A percentile compares a stretch with the other conserved stretches of the same genome.
Evolutionary conservation across 257 asterid genomes (phyloP).

Genomic region (Cruciata laevipes): DNA sequence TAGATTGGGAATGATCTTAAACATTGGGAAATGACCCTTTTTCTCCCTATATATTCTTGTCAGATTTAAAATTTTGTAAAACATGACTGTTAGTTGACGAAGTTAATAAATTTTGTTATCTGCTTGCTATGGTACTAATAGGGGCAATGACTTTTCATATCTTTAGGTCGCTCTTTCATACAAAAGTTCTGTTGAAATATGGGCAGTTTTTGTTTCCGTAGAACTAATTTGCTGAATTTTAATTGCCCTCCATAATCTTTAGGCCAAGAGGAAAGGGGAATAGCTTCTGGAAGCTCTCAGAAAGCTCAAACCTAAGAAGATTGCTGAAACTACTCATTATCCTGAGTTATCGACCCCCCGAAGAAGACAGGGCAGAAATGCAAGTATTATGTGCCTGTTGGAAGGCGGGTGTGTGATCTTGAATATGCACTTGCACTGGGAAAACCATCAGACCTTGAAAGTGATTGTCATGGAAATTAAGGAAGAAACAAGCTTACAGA

Average conservation of each 20-base stretch:
- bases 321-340: constrained; percentile 66
- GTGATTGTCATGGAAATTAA: constrained; percentile 36
- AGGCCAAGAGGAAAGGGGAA: constrained; percentile 85
- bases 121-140: no score
- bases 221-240: not conserved
- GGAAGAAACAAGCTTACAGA: no score
- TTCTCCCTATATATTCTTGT: no score
- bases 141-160: no score
- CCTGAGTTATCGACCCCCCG: constrained; percentile 96
- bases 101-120: no score
- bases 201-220: not conserved
- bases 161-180: no score
- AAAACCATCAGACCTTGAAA: constrained; percentile 87
- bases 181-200: no score
- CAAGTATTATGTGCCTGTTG: constrained; percentile 95
- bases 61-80: no score
- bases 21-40: no score
- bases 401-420: constrained; percentile 96
- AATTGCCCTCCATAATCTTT: constrained; percentile 9
- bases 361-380: constrained; percentile 93
- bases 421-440: constrained; percentile 99
- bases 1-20: no score
- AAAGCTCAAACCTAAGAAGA: constrained; percentile 82
- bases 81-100: no score
- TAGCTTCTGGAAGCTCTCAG: constrained; percentile 61